A percentile compares a stretch with the other conserved stretches of the same genome.
Conservation (phyloP, 306 rosid genomes). For the Acacia confusa region DNA sequence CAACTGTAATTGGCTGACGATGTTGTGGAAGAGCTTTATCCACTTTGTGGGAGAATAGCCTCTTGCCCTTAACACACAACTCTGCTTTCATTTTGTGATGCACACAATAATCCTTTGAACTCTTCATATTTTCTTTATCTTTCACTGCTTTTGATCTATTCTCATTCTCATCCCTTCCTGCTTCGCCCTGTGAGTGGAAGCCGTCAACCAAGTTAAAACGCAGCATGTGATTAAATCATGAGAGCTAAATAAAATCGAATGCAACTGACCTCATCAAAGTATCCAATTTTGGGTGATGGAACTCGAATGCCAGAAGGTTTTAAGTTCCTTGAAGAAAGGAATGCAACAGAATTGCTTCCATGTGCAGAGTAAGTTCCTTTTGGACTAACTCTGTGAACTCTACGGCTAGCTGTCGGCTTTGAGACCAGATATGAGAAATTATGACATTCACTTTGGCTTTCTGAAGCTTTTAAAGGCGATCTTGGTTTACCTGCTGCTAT, state of each 20-base stretch:
- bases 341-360: conserved; percentile 17
- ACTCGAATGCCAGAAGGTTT: conserved; percentile 53
- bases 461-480: not conserved
- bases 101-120: not conserved
- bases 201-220: not conserved
- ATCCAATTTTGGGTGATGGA: conserved; percentile 58
- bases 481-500: conserved; percentile 26
- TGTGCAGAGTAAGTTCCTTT: not conserved
- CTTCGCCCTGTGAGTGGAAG: conserved; percentile 40
- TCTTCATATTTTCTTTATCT: not conserved
- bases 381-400: not conserved
- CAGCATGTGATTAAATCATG: not conserved
- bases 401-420: not conserved
- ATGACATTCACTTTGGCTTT: conserved; percentile 4
- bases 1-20: conserved; percentile 25
- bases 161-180: not conserved
- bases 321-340: conserved; percentile 16
- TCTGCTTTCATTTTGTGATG: not conserved
- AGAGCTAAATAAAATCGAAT: not conserved
- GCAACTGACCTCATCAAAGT: conserved; percentile 53
- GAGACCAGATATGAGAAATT: not conserved
- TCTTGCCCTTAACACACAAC: not conserved
- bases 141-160: conserved; percentile 29
- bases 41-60: not conserved
- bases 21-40: conserved; percentile 6